Evolutionary conservation across 495 filamentous ascomycete species (phyloP), one percentile per base, ranked within the genome.

Genomic region (Penicillium goetzii): DNA sequence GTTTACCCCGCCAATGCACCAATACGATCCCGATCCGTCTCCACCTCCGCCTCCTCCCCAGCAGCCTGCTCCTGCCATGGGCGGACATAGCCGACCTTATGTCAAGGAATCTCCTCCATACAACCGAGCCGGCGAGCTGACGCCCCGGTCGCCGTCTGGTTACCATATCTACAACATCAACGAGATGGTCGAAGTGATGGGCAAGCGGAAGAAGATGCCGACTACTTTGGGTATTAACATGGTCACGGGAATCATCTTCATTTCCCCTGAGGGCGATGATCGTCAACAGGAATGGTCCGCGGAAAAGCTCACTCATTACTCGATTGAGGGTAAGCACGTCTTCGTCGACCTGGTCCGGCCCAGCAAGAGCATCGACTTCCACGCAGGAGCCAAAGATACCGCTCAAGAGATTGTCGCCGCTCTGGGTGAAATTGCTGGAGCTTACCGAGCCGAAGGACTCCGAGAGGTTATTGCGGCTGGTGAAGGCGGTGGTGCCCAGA

Each of bases 201-300:
- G 93, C 59, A 96, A 94, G 80, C 90, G 90, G 70, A 97, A 97
- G 82, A 99, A 99, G 80, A 92, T 97, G 85, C 93, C 96, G 3
- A 97, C 92, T 41, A 96, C 91, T 17, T 75, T 99, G 54, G 95
- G 95, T 11, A 86, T 99, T 67, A 97, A 97, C 70, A 76, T 92
- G 51, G 87, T 86, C 26, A 95, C 92, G 0, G 92, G 93, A 41
- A 85, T 89, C 12, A 93, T 99, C 60, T 89, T 97, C 79, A 92
- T 99, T 55, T 87, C 93, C 0, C 93, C 96, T 0, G 95, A 97
- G 72, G 91, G 89, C 60, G 92, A 96, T 70, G 92, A 91, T 10
- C 88, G 88, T 10, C 88, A 89, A 62, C 88, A 96, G 69, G 94
- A 96, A 73, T 99, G 95, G 95, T 89, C 88, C 0, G 93, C 93